A percentile compares a stretch with the other conserved stretches of the same genome.
These are phyloP conservation scores for Neurospora sp. DNA, from an alignment of 495 filamentous ascomycete species.

Conservation along the genomic window DNA sequence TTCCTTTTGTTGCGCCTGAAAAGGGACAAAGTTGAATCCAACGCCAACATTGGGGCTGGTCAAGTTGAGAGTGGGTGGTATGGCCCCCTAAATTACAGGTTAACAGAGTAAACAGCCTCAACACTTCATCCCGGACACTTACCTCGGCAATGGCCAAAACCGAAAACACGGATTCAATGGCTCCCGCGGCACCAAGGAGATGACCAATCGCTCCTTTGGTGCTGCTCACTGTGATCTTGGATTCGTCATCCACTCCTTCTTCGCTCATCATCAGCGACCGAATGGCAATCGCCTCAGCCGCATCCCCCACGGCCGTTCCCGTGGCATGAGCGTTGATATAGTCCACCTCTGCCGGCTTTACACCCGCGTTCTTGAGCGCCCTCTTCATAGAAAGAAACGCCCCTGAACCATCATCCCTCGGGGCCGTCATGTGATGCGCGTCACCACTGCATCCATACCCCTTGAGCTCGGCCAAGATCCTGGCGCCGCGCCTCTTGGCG, in stretches of 20 bases:
- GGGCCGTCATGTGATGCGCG: constrained; percentile 87
- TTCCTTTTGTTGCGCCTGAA: constrained; percentile 53
- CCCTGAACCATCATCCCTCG: constrained; percentile 68
- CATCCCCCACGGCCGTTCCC: constrained; percentile 73
- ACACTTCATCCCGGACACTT: constrained; percentile 21
- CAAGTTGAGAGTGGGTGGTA: constrained; percentile 87
- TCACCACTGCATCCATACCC: constrained; percentile 86
- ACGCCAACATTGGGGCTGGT: constrained; percentile 57
- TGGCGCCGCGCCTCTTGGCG: constrained; percentile 65
- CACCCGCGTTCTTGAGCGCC: constrained; percentile 61
- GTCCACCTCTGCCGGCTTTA: constrained; percentile 62
- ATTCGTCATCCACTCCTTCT: constrained; percentile 50
- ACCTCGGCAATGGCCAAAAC: constrained; percentile 69
- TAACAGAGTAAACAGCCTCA: constrained; percentile 3
- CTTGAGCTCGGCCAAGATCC: constrained; percentile 79
- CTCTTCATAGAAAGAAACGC: constrained; percentile 77
- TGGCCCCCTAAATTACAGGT: constrained; percentile 45
- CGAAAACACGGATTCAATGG: constrained; percentile 79
- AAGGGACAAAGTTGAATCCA: constrained; percentile 79
- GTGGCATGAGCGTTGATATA: constrained; percentile 97
- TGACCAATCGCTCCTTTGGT: constrained; percentile 93
- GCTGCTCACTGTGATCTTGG: constrained; percentile 73
- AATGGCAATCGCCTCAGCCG: constrained; percentile 81
- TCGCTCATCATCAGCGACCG: constrained; percentile 64
- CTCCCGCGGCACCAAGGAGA: constrained; percentile 81